These are phyloP conservation scores for Prunus mira DNA, from an alignment of 306 rosid genomes.

Conservation along the genomic window DNA sequence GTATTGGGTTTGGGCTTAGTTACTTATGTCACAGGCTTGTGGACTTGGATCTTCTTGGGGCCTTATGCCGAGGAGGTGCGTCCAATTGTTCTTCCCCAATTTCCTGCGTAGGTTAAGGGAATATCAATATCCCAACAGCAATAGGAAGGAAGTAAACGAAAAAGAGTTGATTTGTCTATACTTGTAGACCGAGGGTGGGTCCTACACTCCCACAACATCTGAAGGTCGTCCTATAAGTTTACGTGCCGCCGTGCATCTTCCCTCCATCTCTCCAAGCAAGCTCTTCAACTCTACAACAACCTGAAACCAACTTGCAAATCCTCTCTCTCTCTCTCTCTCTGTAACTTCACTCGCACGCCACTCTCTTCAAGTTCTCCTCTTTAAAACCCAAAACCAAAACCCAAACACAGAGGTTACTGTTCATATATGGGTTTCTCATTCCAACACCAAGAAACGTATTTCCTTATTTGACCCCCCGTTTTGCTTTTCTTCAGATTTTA, in stretches of 20 bases:
- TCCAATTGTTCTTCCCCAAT: too few relatives aligned
- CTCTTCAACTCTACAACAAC: not conserved
- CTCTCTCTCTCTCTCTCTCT: not conserved
- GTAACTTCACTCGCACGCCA: conserved; percentile 11
- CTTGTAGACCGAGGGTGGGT: not conserved
- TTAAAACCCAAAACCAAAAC: not conserved
- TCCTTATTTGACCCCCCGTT: not conserved
- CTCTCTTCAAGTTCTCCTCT: not conserved
- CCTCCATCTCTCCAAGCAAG: not conserved
- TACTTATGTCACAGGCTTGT: too few relatives aligned
- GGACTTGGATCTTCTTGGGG: too few relatives aligned
- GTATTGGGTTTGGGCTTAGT: too few relatives aligned
- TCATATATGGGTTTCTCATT: not conserved
- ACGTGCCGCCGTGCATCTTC: not conserved
- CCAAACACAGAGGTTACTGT: conserved; percentile 5
- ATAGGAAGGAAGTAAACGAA: too few relatives aligned
- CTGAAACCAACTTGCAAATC: not conserved
- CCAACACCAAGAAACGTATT: not conserved
- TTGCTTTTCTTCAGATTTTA: not conserved
- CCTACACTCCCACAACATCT: not conserved
- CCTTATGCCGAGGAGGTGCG: too few relatives aligned
- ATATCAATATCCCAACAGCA: too few relatives aligned
- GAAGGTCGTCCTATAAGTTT: not conserved
- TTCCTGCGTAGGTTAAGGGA: too few relatives aligned
- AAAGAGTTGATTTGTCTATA: too few relatives aligned